Base-by-base conservation (phyloP, 768 basidiomycete species). In the Coprinellus micaceus region DNA sequence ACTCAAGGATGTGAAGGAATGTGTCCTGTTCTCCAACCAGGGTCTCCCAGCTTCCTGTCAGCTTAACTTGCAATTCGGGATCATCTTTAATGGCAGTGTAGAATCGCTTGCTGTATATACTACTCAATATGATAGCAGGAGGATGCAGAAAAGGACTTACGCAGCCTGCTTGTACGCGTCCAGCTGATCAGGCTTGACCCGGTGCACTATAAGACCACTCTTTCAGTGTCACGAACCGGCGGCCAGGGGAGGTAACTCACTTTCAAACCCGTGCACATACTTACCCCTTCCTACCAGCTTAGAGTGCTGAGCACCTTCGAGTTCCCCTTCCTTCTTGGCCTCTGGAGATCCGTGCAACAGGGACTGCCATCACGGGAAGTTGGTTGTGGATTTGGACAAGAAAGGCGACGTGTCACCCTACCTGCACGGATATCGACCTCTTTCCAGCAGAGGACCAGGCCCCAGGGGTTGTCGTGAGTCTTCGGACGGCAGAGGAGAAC, bases 1-100 rank as follows among this genome's bases (percentile, higher is more conserved):
- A 96, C 72, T 98, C 96, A 26, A 97, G 76, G 61, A 96, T 92
- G 64, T 81, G 75, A 58, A 77, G 61, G 68, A 93, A 96, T 1
- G 83, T 86, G 64, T 98, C 97, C 58, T 94, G 88, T 57, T 92
- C 85, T 40, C 97, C 97, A 28, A 98, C 82, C 19, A 91, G 64
- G 1, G 88, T 86, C 72, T 98, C 95, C 91, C 94, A 99, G 63
- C 86, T 91, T 21, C 96, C 97, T 0, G 89, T 92, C 57, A 98
- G 78, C 69, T 96, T 94, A 55, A 96, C 87, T 52, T 88, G 81
- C 50, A 94, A 69, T 40, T 82, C 77, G 24, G 83, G 69, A 63
- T 92, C 89, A 50, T 83, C 80, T 69, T 85, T 86, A 58, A 98
- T 77, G 17, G 87, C 87, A 21, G 81, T 79, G 67, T 95, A 98